phyloP scores from a whole-genome alignment of 2,329 filamentous ascomycete species.

The Aureobasidium musti region DNA sequence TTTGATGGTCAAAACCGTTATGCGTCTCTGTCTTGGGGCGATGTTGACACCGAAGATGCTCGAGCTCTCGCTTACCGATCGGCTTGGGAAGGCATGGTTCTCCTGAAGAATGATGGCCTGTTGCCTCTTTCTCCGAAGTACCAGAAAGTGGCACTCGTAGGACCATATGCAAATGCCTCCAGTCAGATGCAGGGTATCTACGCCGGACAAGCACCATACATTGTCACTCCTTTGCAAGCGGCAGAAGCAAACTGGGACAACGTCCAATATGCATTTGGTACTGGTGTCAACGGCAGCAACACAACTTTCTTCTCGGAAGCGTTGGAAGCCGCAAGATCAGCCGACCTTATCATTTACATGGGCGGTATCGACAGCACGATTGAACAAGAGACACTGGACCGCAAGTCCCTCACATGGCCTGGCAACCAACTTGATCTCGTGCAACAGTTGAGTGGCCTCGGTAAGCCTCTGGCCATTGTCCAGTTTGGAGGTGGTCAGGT shows the following conservation, averaged over 20 bases:
- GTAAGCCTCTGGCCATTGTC: constrained; percentile 56
- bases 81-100: constrained; percentile 49
- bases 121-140: constrained; percentile 48
- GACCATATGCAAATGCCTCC: constrained; percentile 61
- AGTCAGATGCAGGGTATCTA: constrained; percentile 63
- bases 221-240: constrained; percentile 57
- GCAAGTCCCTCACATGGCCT: constrained; percentile 56
- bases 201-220: constrained; percentile 57
- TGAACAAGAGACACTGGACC: constrained; percentile 57
- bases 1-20: constrained; percentile 57
- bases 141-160: constrained; percentile 56
- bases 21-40: constrained; percentile 54
- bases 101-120: constrained; percentile 57
- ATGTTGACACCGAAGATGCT: constrained; percentile 58
- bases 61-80: constrained; percentile 60
- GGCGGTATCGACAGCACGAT: constrained; percentile 58
- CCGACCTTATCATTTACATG: constrained; percentile 58
- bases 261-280: constrained; percentile 50
- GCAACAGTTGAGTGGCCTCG: constrained; percentile 47
- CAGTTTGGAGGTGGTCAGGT: constrained; percentile 57
- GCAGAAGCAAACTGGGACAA: constrained; percentile 51
- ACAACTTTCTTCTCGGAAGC: constrained; percentile 37
- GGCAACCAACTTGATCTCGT: constrained; percentile 56
- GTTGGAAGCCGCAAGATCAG: constrained; percentile 45
- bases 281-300: constrained; percentile 41